Evolutionary conservation across 2,329 filamentous ascomycete species (phyloP), one percentile per base, ranked within the genome.

Genomic region (Penicillium sp.): DNA sequence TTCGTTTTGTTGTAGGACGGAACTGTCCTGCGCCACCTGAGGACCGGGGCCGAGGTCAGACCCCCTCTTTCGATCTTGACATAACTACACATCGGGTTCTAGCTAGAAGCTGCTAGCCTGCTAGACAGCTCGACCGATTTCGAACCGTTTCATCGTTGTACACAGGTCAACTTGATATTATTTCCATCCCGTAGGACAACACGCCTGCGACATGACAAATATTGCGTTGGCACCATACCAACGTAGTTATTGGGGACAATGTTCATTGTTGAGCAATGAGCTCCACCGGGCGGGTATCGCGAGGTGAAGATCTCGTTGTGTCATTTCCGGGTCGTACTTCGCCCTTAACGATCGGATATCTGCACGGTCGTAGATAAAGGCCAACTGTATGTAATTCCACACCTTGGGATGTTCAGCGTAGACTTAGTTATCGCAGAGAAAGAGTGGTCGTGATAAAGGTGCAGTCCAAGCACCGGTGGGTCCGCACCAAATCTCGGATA

Each of bases 121-220:
- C 19, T 22, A 22, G n/a, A n/a, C n/a, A n/a, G n/a, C 19, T 22
- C 19, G 19, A 22, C 19, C 19, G 19, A 25, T 25, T 2, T 25
- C 8, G 22, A 25, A 6, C 8, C 4, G 22, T 4, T 25, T 25
- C 22, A 25, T 25, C 8, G n/a, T 30, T 4, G 57, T 30, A 52
- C 55, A 46, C 50, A 61, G 45, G 49, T 53, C 12, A 60, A 42
- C 31, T 41, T 52, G 19, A 57, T 51, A 22, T 52, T 51, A 22
- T 52, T 41, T 13, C 48, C 56, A n/a, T 45, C 40, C 37, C 50
- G 50, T 9, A 58, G 41, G 18, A 58, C 29, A 22, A 57, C 53
- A 12, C 53, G 55, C 52, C 57, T 58, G 22, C 41, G 55, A 37
- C 50, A 57, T 53, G 4, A 60, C 27, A 18, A 58, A 60, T 12